Evolutionary conservation across 352 stramenopile species (phyloP), one percentile per base, ranked within the genome.

Genomic region (Globisporangium lucens): DNA sequence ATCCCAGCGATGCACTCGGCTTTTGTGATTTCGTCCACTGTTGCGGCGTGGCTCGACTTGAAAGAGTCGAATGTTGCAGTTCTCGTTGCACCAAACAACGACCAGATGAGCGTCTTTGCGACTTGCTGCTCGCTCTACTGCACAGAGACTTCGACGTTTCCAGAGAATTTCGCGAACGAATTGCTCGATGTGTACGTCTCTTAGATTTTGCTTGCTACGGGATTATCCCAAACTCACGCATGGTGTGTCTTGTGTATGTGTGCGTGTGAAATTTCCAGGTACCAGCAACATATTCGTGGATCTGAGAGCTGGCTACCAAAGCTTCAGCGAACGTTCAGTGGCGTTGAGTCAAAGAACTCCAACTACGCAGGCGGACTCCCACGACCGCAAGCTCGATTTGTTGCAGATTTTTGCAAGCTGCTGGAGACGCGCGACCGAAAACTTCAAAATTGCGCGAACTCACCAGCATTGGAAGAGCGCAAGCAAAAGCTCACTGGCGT

Each of bases 71-170:
- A 95, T 53, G 85, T 94, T 35, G 87, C 83, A 13, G 87, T 96
- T 53, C 72, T 96, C 35, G 67, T 96, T 9, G 85, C 89, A 0
- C 89, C 89, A 0, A 94, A 91, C 68, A 93, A 94, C 49, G 86
- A 96, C 43, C 89, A 96, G 65, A 91, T 94, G 78, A 94, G 85
- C 63, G 82, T 96, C 4, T 96, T 93, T 75, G 80, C 87, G n/a
- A 93, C 89, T 1, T 96, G 89, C 65, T 94, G 85, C 55, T 87
- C 89, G 41, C 68, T 96, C 0, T 96, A 96, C 57, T 85, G 83
- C 56, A 92, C 83, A 0, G 80, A 91, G 33, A 81, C 79, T 13
- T 78, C 67, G 6, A 82, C 75, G 0, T 91, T 90, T 38, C 87
- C 87, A 15, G 77, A 85, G 56, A 90, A 83, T 53, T 90, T 93